These are phyloP conservation scores for Pseudogymnoascus sp. DNA, from an alignment of 2,329 filamentous ascomycete genomes.

Conservation along the genomic window DNA sequence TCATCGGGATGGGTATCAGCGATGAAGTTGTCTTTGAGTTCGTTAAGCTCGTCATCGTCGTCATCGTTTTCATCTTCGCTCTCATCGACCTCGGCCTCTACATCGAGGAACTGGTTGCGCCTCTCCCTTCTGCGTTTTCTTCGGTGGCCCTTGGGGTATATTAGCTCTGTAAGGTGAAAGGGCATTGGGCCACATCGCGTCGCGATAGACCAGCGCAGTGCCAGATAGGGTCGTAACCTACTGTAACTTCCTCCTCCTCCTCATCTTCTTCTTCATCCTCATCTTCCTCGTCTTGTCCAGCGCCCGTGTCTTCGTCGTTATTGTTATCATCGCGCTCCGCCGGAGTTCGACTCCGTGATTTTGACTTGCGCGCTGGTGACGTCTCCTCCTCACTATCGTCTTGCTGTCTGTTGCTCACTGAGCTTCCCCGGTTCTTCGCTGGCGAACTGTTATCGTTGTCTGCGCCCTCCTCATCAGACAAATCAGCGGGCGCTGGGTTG, in stretches of 20 bases:
- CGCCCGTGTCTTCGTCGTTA: slow-evolving; percentile 41
- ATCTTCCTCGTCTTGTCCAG: slow-evolving; percentile 42
- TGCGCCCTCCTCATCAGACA: slow-evolving; percentile 62
- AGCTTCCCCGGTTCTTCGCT: slow-evolving; percentile 24
- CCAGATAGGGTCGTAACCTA: slow-evolving; percentile 23
- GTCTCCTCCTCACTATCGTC: slow-evolving; percentile 41
- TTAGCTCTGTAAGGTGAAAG: slow-evolving; percentile 9
- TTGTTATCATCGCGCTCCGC: slow-evolving; percentile 31
- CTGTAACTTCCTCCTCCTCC: slow-evolving; percentile 58
- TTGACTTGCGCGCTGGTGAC: slow-evolving; percentile 38
- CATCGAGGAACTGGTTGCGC: slow-evolving; percentile 87
- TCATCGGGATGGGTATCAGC: slow-evolving; percentile 89
- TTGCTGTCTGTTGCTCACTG: slow-evolving; percentile 28
- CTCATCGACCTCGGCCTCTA: slow-evolving; percentile 94
- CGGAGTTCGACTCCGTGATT: slow-evolving; percentile 30
- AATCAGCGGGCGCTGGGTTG: slow-evolving; percentile 69
- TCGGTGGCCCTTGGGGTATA: slow-evolving; percentile 50
- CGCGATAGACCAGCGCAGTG: slow-evolving; percentile 20
- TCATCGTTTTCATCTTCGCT: slow-evolving; percentile 83
- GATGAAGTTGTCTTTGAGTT: slow-evolving; percentile 70
- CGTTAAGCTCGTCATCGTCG: slow-evolving; percentile 82
- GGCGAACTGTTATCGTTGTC: slow-evolving; percentile 23
- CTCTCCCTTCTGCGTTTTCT: slow-evolving; percentile 70
- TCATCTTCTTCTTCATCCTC: slow-evolving; percentile 53
- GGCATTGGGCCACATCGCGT: slow-evolving; percentile 2